Conservation (phyloP, 2,329 filamentous ascomycete genomes). For the Aspergillus sp. region DNA sequence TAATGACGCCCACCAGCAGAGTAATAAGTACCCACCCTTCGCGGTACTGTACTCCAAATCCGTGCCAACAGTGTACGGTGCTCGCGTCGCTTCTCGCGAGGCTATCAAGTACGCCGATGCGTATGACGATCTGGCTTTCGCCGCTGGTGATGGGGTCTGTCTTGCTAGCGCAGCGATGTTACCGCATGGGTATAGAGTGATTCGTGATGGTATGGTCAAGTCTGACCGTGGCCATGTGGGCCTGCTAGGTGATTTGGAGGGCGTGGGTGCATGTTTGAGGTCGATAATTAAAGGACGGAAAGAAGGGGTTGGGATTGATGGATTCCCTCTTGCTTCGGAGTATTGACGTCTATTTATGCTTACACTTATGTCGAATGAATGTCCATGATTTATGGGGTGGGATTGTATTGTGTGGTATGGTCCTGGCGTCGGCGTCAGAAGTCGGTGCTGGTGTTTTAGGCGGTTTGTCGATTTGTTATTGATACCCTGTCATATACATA, state of each 20-base stretch:
- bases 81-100: slow-evolving; percentile 70
- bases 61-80: slow-evolving; percentile 80
- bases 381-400: background rate
- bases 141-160: slow-evolving; percentile 84
- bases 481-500: background rate
- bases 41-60: slow-evolving; percentile 84
- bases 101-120: slow-evolving; percentile 73
- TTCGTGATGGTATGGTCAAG: slow-evolving; percentile 70
- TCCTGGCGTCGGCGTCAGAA: background rate
- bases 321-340: background rate
- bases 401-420: background rate
- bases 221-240: slow-evolving; percentile 86
- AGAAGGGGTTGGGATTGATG: slow-evolving; percentile 70
- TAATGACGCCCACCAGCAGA: slow-evolving; percentile 55
- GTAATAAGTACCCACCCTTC: slow-evolving; percentile 79
- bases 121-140: slow-evolving; percentile 85
- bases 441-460: background rate
- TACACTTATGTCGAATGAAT: background rate
- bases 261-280: slow-evolving; percentile 71
- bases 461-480: background rate
- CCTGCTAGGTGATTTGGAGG: slow-evolving; percentile 79
- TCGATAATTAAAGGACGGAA: slow-evolving; percentile 66
- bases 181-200: slow-evolving; percentile 73
- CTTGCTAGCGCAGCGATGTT: slow-evolving; percentile 83
- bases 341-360: background rate